Conservation (phyloP, 1,284 basidiomycete genomes). For the Athelia sp. region DNA sequence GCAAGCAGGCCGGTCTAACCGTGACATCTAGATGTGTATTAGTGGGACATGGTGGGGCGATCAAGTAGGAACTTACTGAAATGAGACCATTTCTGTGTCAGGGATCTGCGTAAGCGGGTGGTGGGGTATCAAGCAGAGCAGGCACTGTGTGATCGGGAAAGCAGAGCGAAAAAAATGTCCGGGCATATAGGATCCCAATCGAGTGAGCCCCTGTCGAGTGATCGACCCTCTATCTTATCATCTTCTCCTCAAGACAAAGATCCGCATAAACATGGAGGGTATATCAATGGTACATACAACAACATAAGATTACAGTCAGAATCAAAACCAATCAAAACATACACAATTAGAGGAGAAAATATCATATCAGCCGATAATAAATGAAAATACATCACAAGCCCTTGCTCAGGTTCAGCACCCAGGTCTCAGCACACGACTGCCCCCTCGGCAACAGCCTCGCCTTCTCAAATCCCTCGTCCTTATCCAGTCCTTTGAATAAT, state of each 20-base stretch:
- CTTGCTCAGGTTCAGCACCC: conserved; percentile 26
- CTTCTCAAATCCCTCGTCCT: conserved; percentile 48
- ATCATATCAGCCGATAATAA: too few species aligned
- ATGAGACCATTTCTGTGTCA: conserved; percentile 31
- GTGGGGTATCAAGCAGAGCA: background rate
- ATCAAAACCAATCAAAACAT: too few species aligned
- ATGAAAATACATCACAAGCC: conserved; percentile 6
- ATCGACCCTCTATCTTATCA: background rate
- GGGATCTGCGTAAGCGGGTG: background rate
- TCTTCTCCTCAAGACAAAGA: too few species aligned
- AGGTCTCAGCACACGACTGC: conserved; percentile 28
- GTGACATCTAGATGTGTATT: conserved; percentile 32
- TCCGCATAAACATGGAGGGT: too few species aligned
- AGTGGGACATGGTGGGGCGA: background rate
- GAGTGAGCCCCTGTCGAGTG: background rate
- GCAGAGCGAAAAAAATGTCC: background rate
- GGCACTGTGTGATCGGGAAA: background rate
- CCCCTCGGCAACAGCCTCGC: conserved; percentile 38
- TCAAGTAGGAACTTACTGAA: conserved; percentile 28
- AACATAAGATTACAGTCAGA: too few species aligned
- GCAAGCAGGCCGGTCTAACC: conserved; percentile 20
- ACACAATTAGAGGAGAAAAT: too few species aligned
- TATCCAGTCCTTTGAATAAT: conserved; percentile 53
- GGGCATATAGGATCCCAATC: background rate
- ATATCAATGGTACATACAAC: background rate